Evolutionary conservation across 495 filamentous ascomycete species (phyloP), one percentile per base, ranked within the genome.

Genomic region (Physcia stellaris): DNA sequence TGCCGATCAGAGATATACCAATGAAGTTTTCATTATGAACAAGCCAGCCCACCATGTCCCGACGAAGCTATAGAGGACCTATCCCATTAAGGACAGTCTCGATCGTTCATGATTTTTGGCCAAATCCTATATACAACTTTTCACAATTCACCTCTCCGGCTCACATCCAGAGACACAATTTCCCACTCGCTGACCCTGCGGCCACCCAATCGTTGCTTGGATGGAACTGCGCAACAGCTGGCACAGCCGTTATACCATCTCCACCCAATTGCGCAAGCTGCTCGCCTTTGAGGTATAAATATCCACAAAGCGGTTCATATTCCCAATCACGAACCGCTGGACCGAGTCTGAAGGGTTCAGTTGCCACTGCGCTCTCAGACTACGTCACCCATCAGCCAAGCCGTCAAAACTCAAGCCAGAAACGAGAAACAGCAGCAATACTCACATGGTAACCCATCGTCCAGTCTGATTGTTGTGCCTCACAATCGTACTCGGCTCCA

Each of bases 301-400:
- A 54, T 98, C 90, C 2, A 96, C 82, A 46, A 94, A 95, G 15
- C 90, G 76, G 54, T 94, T 94, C 90, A 96, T 96, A 53, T 94
- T 96, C 1, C 83, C 92, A 42, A 98, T 88, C 31, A 77, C 86
- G 57, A 96, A 84, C 33, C 83, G 80, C 39, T 93, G 79, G 4
- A 86, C 71, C 18, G 73, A 75, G 34, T 86, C 80, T 26, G 66
- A 63, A 0, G 90, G 90, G 35, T 69, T 71, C 15, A 67, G 55
- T 57, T 96, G 92, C 90, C 90, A 98, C 47, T 94, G 84, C 3
- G 90, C 79, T 37, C 87, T 84, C 6, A 98, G 66, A 42, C 92
- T 94, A 3, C 6, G 10, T n/a, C n/a, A n/a, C n/a, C n/a, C n/a
- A n/a, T n/a, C n/a, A n/a, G n/a, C n/a, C n/a, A n/a, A n/a, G n/a